Evolutionary conservation across 805 yeast species (phyloP), one percentile per base, ranked within the genome.

Genomic region (Suhomyces sp.): DNA sequence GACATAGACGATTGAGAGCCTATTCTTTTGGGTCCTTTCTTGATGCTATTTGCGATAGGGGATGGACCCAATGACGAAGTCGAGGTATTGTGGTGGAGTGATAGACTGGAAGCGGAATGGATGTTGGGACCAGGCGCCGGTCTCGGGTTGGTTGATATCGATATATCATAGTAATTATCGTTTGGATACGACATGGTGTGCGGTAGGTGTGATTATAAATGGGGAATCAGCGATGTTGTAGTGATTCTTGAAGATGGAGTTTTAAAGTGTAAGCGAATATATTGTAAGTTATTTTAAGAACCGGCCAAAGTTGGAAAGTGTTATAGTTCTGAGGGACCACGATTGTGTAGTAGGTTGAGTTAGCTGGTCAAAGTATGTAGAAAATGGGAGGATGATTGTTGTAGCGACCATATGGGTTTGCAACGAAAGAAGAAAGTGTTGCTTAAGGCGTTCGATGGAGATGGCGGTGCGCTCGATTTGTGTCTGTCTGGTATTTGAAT

Each of bases 91-190:
- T 35, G 22, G 37, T 44, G 47, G 17, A 44, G 29, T 10, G 47
- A 44, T 19, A 44, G 25, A 9, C 39, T 29, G 17, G 49, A 47
- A 7, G 49, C 24, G 46, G 49, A 46, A 37, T 33, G 44, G 44
- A 29, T 33, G 31, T 47, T 35, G 40, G 43, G 37, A 24, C 17
- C 39, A 19, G 22, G 17, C 27, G 31, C 22, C 21, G 12, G 22
- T 29, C 37, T 46, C 19, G 43, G 43, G 25, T 39, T 27, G 8
- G 43, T 15, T 19, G 54, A 20, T 27, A 62, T 54, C 49, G 66
- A 49, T 19, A 62, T 61, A 40, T 62, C 66, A 48, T 63, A 71
- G 45, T 65, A 62, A 56, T 68, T 69, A 48, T 63, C 66, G 50
- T 57, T 55, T 19, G 66, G 55, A 24, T 29, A 27, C 19, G 47